These are phyloP conservation scores for Agarophyton chilense DNA, from an alignment of 23 red algal species.

Conservation along the genomic window DNA sequence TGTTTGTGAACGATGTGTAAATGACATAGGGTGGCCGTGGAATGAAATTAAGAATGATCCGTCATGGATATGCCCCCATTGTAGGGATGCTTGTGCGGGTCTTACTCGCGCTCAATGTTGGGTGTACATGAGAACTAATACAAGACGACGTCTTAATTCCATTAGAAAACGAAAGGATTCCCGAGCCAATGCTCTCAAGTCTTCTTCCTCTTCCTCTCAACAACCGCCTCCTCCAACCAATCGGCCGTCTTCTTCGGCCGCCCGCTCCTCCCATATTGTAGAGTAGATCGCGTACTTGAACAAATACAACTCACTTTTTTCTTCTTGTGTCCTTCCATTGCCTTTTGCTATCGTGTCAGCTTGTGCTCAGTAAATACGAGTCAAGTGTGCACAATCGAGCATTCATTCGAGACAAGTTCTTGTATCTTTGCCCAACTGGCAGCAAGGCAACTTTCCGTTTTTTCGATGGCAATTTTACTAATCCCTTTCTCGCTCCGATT, in stretches of 20 bases:
- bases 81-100: slow-evolving; percentile 28
- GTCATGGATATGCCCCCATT: slow-evolving; percentile 60
- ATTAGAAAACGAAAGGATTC: slow-evolving; percentile 9
- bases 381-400: too few species aligned
- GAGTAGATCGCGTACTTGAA: background rate
- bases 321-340: background rate
- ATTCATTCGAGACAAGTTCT: background rate
- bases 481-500: too few species aligned
- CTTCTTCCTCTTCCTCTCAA: background rate
- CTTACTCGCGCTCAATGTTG: slow-evolving; percentile 49
- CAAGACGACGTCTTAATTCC: slow-evolving; percentile 42
- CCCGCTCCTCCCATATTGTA: background rate
- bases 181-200: background rate
- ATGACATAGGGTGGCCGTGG: slow-evolving; percentile 38
- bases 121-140: slow-evolving; percentile 61
- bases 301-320: background rate
- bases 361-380: too few species aligned
- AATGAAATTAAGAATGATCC: slow-evolving; percentile 9
- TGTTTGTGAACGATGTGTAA: slow-evolving; percentile 63
- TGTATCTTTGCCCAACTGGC: background rate
- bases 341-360: background rate
- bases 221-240: background rate
- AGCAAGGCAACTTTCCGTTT: slow-evolving; percentile 9
- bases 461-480: too few species aligned
- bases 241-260: background rate